phyloP scores from a whole-genome alignment of 225 moss, liverwort and hornwort species.

The Polytrichum formosum region DNA sequence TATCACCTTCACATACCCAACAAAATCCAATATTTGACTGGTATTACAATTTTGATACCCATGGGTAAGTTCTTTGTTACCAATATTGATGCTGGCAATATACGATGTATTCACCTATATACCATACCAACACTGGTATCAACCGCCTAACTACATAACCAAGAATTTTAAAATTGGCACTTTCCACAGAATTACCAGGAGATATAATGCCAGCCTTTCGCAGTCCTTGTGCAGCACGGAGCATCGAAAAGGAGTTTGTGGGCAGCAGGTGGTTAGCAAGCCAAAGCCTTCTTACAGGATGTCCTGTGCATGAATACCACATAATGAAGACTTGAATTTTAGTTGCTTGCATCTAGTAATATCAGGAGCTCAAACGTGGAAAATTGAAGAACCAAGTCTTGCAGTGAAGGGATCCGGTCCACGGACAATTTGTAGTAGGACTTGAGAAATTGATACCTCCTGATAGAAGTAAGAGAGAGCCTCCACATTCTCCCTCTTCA shows the following conservation, averaged over 20 bases:
- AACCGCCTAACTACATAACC: not conserved
- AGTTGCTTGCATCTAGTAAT: too few relatives aligned
- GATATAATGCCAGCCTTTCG: slow-evolving; percentile 55
- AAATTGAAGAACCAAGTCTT: too few relatives aligned
- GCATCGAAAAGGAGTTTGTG: slow-evolving; percentile 56
- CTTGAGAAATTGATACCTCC: slow-evolving; percentile 40
- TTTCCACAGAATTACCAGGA: slow-evolving; percentile 50
- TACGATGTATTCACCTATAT: too few relatives aligned
- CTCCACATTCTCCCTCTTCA: slow-evolving; percentile 50
- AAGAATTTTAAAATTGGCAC: not conserved
- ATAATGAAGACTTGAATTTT: not conserved
- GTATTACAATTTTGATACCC: too few relatives aligned
- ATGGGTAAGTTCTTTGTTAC: too few relatives aligned
- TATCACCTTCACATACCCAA: too few relatives aligned
- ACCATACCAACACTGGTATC: too few relatives aligned
- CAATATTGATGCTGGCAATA: too few relatives aligned
- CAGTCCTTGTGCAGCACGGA: slow-evolving; percentile 57
- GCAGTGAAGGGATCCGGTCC: too few relatives aligned
- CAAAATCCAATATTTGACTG: too few relatives aligned
- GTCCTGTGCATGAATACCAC: slow-evolving; percentile 44
- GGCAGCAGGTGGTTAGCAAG: slow-evolving; percentile 60
- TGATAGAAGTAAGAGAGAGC: slow-evolving; percentile 70
- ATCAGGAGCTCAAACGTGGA: too few relatives aligned
- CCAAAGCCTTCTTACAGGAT: slow-evolving; percentile 59
- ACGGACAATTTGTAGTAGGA: too few relatives aligned